phyloP scores from a whole-genome alignment of 352 stramenopile genomes.

The Phytophthora kernoviae region DNA sequence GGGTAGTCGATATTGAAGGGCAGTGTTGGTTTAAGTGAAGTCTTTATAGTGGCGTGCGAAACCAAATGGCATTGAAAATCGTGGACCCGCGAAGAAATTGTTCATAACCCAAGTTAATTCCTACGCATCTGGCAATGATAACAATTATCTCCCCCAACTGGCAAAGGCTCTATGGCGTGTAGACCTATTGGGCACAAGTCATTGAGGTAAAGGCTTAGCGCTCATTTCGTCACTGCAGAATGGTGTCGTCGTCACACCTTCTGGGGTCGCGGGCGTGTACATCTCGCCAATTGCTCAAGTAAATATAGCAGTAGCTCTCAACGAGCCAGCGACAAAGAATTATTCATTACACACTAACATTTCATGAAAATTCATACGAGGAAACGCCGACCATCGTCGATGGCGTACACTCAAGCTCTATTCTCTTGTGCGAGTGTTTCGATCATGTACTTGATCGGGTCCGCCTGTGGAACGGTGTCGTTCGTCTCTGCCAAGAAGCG shows the following conservation, averaged over 20 bases:
- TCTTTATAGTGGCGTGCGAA: conserved; percentile 5
- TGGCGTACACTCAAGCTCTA: background rate
- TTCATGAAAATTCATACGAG: background rate
- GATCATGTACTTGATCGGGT: conserved; percentile 10
- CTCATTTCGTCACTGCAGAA: too few species aligned
- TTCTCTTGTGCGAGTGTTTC: conserved; percentile 6
- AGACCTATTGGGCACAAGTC: too few species aligned
- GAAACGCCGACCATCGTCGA: background rate
- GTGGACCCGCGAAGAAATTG: background rate
- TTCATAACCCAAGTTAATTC: conserved; percentile 16
- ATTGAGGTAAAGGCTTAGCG: too few species aligned
- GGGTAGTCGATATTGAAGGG: background rate
- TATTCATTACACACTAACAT: too few species aligned
- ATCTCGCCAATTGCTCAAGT: too few species aligned
- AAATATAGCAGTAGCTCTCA: too few species aligned
- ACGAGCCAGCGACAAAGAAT: too few species aligned
- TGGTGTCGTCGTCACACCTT: too few species aligned
- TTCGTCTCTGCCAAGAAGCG: conserved; percentile 10
- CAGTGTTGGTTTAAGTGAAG: background rate
- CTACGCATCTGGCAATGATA: conserved; percentile 18
- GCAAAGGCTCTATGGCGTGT: background rate
- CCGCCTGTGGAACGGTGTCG: conserved; percentile 2
- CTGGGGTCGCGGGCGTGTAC: too few species aligned
- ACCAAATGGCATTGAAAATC: conserved; percentile 2
- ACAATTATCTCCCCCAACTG: conserved; percentile 9